Percentiles rank a stretch among this genome's conserved stretches.
Conservation (phyloP, 2,329 filamentous ascomycete species). For the Colletotrichum cereale region DNA sequence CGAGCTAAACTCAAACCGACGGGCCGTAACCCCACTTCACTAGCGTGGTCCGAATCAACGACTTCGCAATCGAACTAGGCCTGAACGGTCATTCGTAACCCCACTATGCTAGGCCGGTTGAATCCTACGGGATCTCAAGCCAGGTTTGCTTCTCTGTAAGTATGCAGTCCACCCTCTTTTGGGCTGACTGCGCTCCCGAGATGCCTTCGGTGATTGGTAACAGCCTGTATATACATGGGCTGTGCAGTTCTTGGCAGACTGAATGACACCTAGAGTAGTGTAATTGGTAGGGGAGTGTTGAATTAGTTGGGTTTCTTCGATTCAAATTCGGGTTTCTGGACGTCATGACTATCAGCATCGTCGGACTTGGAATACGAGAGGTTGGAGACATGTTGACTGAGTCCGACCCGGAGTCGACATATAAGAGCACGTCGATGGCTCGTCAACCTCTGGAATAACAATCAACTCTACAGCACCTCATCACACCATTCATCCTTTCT, state of each 20-base stretch:
- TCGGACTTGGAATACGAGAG: background rate
- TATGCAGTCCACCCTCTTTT: no score
- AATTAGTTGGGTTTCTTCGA: constrained; percentile 9
- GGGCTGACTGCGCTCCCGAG: background rate
- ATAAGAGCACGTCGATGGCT: background rate
- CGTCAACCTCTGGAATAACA: background rate
- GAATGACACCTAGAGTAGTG: background rate
- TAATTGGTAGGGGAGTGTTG: background rate
- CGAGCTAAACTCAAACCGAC: background rate
- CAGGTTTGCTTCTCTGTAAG: background rate
- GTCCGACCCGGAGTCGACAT: background rate
- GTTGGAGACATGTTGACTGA: background rate
- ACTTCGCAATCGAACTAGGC: background rate
- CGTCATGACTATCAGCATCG: constrained; percentile 8
- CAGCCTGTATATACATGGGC: background rate
- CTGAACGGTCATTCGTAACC: background rate
- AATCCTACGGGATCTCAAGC: background rate
- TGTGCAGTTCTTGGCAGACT: background rate
- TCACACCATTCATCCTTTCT: background rate
- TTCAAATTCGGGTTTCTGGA: background rate
- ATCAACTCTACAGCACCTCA: background rate
- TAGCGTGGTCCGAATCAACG: background rate
- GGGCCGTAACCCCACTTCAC: background rate
- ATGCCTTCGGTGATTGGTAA: background rate
- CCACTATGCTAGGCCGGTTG: background rate